Base-by-base conservation (phyloP, 306 rosid genomes). In the Castanopsis chinensis region DNA sequence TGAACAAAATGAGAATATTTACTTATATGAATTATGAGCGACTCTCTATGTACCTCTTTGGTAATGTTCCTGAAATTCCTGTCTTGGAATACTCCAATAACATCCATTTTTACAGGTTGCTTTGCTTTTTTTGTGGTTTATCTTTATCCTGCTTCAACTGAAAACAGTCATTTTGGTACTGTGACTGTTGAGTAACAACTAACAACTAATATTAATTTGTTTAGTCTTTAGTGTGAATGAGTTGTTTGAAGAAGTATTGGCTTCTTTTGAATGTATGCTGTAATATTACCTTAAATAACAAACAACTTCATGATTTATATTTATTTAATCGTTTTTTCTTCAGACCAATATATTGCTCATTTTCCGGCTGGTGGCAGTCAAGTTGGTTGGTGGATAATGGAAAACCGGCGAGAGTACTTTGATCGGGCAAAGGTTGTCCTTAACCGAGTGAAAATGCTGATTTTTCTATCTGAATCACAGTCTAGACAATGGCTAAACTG, bases 371-470 rank as follows among this genome's bases (percentile, higher is more conserved):
- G 92, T 69, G 97, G 90, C 51, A 94, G 88, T 82, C 89, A 91
- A 86, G 80, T 94, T 89, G 92, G 89, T 80, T 94, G 98, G 98
- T 94, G 98, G 98, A 89, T 94, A 59, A 92, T 94, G 97, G 98
- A 94, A 86, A 94, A 92, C 76, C 89, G 94, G 17, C 74, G 89
- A 78, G 98, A 94, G 89, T 94, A 92, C 78, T 94, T 92, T 49
- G 91, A 94, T 53, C 88, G 94, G 20, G 91, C 98, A 14, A 92
- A 92, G 81, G 63, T 78, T 49, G 90, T 92, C 45, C 86, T 92
- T 51, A 64, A 91, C 72, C 85, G 87, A 86, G 98, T 92, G 11
- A 94, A 91, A 71, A 86, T 82, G 87, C 69, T 94, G 54, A 72
- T 82, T 73, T 94, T 94, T 73, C 80, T 94, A n/a, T 87, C 98